Evolutionary conservation across 1,284 basidiomycete species (phyloP).

Genomic region (Ustilago curta): DNA sequence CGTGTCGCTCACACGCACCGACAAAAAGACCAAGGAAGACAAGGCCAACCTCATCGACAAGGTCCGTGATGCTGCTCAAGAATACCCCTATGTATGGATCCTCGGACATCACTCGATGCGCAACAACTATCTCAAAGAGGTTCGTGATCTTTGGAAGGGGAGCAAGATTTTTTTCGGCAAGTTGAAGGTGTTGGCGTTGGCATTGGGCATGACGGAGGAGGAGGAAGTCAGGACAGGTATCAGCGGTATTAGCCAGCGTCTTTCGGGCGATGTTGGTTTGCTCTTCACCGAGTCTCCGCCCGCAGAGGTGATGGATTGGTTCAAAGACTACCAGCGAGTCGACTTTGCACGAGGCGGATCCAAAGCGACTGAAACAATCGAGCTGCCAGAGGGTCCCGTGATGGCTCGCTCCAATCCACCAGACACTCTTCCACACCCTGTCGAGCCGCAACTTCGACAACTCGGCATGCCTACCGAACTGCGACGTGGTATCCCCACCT

Average conservation of each 20-base stretch:
- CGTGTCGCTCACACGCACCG: slow-evolving; percentile 74
- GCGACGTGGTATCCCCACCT: slow-evolving; percentile 86
- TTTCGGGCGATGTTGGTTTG: slow-evolving; percentile 92
- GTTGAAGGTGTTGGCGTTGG: slow-evolving; percentile 93
- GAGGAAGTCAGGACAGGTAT: slow-evolving; percentile 87
- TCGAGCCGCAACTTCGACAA: slow-evolving; percentile 93
- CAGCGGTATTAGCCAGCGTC: slow-evolving; percentile 84
- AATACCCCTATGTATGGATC: slow-evolving; percentile 94
- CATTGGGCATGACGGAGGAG: slow-evolving; percentile 87
- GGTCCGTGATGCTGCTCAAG: slow-evolving; percentile 74
- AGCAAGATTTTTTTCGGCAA: slow-evolving; percentile 85
- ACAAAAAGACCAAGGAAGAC: slow-evolving; percentile 74
- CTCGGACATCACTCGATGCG: slow-evolving; percentile 95
- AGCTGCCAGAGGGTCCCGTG: slow-evolving; percentile 75
- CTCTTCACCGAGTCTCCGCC: slow-evolving; percentile 90
- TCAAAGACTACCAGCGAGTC: slow-evolving; percentile 85
- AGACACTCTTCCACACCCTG: slow-evolving; percentile 89
- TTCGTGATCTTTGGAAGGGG: slow-evolving; percentile 91
- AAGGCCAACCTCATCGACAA: slow-evolving; percentile 86
- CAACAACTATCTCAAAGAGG: slow-evolving; percentile 92
- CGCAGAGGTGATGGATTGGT: slow-evolving; percentile 92
- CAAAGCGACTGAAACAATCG: slow-evolving; percentile 79
- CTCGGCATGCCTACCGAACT: slow-evolving; percentile 88
- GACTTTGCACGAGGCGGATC: slow-evolving; percentile 94
- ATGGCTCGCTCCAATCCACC: slow-evolving; percentile 60